Base-by-base conservation (phyloP, 768 basidiomycete genomes). In the Amanita phalloides region DNA sequence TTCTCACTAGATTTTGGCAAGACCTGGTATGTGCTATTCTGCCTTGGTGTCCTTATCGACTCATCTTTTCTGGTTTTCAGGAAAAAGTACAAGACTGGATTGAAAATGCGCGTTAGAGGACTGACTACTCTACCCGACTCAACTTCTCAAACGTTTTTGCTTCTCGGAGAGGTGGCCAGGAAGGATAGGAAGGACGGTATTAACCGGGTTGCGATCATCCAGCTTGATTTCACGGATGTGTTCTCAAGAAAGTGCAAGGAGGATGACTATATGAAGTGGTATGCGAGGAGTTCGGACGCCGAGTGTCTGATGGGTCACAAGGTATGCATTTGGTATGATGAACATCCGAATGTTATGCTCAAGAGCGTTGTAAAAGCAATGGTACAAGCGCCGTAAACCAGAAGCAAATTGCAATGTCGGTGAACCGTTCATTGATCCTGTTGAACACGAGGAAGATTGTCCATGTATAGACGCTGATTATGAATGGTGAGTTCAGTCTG, bases 291-390 rank as follows among this genome's bases (percentile, higher is more conserved):
- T 13, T 71, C 65, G 13, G 76, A 75, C 44, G 72, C 74, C 20
- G 78, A 90, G 57, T 98, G 95, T 65, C 67, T 98, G 21, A 94
- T 98, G 90, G 95, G 95, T 0, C 90, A 89, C 61, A 92, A 88
- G 78, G 90, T 89, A 47, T 32, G 48, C 45, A 74, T 61, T 17
- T 9, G n/a, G 11, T 38, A 14, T 25, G 14, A 20, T 44, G 7
- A 6, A 8, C 9, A 20, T 28, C 8, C 6, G 8, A n/a, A 17
- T 20, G 4, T 9, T 10, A 28, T 20, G 32, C 43, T 28, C 7
- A 48, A 35, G 13, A 9, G 26, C 39, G 7, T 51, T 55, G 48
- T 46, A 2, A 61, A 33, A 94, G 90, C 95, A 98, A 86, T 97
- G 87, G 84, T 99, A 95, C 65, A 74, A 66, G 48, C 79, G 96